Percentiles rank a stretch among this genome's conserved stretches.
phyloP scores from a whole-genome alignment of 345 rosid genomes.

The Dovyalis caffra region DNA sequence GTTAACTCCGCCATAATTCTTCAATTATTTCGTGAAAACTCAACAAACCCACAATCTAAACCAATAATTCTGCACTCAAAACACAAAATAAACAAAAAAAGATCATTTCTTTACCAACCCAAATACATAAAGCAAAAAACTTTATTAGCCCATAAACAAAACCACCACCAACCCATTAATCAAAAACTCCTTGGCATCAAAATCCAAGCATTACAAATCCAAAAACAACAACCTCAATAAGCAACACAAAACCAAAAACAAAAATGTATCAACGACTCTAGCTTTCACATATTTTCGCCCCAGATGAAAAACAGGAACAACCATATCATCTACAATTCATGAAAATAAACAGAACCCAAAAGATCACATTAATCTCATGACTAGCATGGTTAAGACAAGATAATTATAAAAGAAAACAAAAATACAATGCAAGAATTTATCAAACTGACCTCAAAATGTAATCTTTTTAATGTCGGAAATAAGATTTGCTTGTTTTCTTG shows the following conservation, averaged over 20 bases:
- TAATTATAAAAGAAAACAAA: not conserved
- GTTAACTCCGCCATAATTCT: constrained; percentile 36
- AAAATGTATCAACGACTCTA: not conserved
- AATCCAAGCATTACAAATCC: not conserved
- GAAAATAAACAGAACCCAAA: not conserved
- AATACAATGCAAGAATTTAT: not conserved
- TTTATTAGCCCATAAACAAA: not conserved
- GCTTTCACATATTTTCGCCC: not conserved
- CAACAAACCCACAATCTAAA: not conserved
- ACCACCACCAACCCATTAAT: not conserved
- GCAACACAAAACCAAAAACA: not conserved
- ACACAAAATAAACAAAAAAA: not conserved
- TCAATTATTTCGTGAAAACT: not conserved
- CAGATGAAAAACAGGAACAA: not conserved
- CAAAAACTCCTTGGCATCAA: not conserved
- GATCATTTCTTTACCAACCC: not conserved
- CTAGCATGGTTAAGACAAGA: not conserved
- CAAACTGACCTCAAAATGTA: not conserved
- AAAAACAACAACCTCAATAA: not conserved
- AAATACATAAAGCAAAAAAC: not conserved
- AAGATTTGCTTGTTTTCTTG: not conserved
- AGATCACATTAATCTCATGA: not conserved
- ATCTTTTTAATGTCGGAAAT: not conserved
- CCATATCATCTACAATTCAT: not conserved
- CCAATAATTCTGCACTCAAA: not conserved